These are phyloP conservation scores for Spongospora subterranea DNA, from an alignment of 208 protist species.

Conservation along the genomic window DNA sequence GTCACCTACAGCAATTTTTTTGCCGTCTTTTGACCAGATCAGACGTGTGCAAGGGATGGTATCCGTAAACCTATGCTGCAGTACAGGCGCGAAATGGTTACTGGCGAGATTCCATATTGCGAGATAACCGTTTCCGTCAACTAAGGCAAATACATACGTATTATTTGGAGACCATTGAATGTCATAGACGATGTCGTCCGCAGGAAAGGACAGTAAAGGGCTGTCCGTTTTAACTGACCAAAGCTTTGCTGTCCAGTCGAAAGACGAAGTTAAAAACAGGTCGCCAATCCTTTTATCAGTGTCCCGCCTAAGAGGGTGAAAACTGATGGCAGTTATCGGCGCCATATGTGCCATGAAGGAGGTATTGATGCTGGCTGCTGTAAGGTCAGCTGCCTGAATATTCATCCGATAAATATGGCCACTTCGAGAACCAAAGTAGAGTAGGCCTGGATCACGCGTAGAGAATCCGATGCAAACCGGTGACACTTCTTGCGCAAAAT, in stretches of 20 bases:
- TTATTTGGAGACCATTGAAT: not conserved
- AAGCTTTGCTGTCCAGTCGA: not conserved
- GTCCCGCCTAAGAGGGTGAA: not conserved
- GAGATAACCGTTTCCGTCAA: not conserved
- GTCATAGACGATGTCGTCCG: not conserved
- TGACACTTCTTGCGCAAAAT: not conserved
- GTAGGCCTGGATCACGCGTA: not conserved
- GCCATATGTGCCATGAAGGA: not conserved
- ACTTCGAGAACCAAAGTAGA: not conserved
- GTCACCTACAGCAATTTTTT: not conserved
- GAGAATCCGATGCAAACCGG: slow-evolving; percentile 37
- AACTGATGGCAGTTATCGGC: not conserved
- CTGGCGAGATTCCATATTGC: not conserved
- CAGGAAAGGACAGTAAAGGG: not conserved
- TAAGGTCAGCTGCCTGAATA: not conserved
- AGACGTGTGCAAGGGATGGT: not conserved
- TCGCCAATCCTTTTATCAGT: not conserved
- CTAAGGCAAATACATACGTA: not conserved
- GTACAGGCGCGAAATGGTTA: not conserved
- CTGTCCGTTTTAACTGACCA: not conserved
- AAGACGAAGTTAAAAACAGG: slow-evolving; percentile 2
- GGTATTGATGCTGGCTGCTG: not conserved
- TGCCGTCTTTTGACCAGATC: not conserved
- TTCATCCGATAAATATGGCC: not conserved
- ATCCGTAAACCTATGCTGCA: not conserved